Percentiles rank a stretch among this genome's conserved stretches.
These are phyloP conservation scores for Pseudozyma hubeiensis DNA, from an alignment of 1,284 basidiomycete species.

Conservation along the genomic window DNA sequence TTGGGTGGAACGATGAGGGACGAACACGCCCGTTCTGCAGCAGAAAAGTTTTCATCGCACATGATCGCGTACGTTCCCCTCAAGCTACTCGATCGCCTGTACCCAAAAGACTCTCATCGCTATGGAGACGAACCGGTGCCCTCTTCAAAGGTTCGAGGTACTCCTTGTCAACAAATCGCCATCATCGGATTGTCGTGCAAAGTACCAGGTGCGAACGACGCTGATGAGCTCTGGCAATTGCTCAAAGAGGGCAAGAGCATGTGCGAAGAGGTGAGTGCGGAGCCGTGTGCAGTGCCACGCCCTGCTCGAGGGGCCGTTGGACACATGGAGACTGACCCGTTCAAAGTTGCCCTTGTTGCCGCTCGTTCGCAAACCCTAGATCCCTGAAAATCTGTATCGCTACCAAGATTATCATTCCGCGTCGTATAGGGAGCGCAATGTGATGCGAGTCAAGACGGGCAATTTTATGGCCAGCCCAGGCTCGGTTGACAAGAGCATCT, in stretches of 20 bases:
- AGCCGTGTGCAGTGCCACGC: background rate
- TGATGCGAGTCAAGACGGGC: conserved; percentile 46
- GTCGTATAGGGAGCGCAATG: conserved; percentile 51
- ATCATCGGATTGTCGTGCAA: conserved; percentile 54
- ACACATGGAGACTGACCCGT: background rate
- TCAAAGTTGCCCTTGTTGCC: background rate
- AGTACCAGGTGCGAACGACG: conserved; percentile 47
- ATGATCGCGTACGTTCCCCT: conserved; percentile 5
- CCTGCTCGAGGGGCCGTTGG: background rate
- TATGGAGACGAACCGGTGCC: conserved; percentile 40
- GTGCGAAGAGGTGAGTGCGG: conserved; percentile 35
- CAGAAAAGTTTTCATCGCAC: background rate
- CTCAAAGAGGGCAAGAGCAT: conserved; percentile 42
- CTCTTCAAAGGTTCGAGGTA: conserved; percentile 41
- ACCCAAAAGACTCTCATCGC: conserved; percentile 25
- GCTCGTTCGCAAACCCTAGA: conserved; percentile 4
- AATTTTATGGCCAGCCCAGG: conserved; percentile 38
- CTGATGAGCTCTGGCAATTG: conserved; percentile 46
- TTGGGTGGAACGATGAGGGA: conserved; percentile 24
- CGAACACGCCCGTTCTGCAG: conserved; percentile 3
- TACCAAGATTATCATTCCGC: conserved; percentile 48
- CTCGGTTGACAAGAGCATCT: conserved; percentile 36
- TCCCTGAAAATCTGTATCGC: conserved; percentile 40
- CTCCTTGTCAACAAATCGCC: conserved; percentile 43
- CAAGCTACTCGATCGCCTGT: conserved; percentile 30